A percentile compares a stretch with the other conserved stretches of the same genome.
phyloP scores from a whole-genome alignment of 73 alveolate genomes.

The Stentor roeselii region DNA sequence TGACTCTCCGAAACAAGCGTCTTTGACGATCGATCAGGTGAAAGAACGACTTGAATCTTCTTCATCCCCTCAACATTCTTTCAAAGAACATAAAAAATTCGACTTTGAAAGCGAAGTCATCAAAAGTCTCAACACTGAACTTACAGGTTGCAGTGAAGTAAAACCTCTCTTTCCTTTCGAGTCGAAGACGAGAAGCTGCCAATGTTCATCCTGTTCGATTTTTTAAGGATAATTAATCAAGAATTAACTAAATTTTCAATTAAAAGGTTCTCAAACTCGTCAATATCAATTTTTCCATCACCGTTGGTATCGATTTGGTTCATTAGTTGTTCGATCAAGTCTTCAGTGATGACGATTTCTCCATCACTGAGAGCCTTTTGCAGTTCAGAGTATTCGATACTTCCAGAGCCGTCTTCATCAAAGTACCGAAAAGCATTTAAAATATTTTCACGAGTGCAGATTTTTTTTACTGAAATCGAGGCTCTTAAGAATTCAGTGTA shows the following conservation, averaged over 20 bases:
- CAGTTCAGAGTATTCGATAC: neutral
- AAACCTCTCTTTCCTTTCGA: neutral
- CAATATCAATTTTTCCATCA: constrained; percentile 30
- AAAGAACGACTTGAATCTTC: neutral
- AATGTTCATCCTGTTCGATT: neutral
- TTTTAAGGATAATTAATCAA: neutral
- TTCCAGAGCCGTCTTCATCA: neutral
- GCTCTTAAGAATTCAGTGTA: constrained; percentile 23
- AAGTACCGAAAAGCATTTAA: neutral
- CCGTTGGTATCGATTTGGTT: constrained; percentile 35
- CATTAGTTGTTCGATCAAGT: too few relatives aligned
- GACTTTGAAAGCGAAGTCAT: neutral
- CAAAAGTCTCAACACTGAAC: neutral
- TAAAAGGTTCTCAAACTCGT: constrained; percentile 28
- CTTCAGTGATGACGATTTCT: too few relatives aligned
- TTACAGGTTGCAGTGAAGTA: neutral
- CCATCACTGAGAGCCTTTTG: too few relatives aligned
- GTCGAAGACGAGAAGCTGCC: neutral
- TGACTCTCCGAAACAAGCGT: neutral
- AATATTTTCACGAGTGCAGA: constrained; percentile 24
- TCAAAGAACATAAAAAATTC: neutral
- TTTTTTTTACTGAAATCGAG: neutral
- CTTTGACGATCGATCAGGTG: neutral
- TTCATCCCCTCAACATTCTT: neutral
- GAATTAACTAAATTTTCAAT: too few relatives aligned